These are phyloP conservation scores for Encephalitozoon romaleae DNA, from an alignment of 371 early-diverging fungal species.

Conservation along the genomic window DNA sequence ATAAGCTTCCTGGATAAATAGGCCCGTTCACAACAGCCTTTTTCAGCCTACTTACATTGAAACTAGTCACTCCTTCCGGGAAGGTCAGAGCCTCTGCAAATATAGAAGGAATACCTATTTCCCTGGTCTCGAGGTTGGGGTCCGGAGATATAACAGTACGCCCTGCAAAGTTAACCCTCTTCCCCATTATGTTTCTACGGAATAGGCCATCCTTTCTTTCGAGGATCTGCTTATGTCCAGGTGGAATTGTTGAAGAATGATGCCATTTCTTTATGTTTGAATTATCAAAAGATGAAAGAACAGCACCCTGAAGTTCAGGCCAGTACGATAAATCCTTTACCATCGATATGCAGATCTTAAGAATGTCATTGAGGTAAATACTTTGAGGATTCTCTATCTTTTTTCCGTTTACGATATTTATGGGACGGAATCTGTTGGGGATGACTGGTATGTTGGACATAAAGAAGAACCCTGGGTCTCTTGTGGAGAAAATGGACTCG, in stretches of 20 bases:
- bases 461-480: conserved; percentile 70
- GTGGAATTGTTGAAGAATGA: conserved; percentile 60
- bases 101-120: conserved; percentile 90
- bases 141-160: conserved; percentile 98
- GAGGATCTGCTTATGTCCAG: conserved; percentile 75
- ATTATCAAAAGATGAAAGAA: conserved; percentile 67
- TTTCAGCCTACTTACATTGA: conserved; percentile 78
- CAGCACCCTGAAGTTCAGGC: conserved; percentile 32
- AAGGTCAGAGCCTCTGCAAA: conserved; percentile 91
- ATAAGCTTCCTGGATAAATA: conserved; percentile 86
- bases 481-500: conserved; percentile 16
- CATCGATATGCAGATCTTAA: conserved; percentile 69
- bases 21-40: conserved; percentile 93
- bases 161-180: conserved; percentile 98
- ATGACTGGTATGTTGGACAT: conserved; percentile 69
- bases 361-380: conserved; percentile 69
- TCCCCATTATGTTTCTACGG: conserved; percentile 99
- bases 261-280: conserved; percentile 61
- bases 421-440: conserved; percentile 88
- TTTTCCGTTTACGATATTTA: conserved; percentile 73
- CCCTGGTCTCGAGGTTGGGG: conserved; percentile 89
- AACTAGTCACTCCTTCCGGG: conserved; percentile 89
- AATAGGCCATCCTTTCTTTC: conserved; percentile 99
- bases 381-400: conserved; percentile 87
- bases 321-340: conserved; percentile 26